Evolutionary conservation across 768 basidiomycete genomes (phyloP), one percentile per base, ranked within the genome.

Genomic region (Gyrodon lividus): DNA sequence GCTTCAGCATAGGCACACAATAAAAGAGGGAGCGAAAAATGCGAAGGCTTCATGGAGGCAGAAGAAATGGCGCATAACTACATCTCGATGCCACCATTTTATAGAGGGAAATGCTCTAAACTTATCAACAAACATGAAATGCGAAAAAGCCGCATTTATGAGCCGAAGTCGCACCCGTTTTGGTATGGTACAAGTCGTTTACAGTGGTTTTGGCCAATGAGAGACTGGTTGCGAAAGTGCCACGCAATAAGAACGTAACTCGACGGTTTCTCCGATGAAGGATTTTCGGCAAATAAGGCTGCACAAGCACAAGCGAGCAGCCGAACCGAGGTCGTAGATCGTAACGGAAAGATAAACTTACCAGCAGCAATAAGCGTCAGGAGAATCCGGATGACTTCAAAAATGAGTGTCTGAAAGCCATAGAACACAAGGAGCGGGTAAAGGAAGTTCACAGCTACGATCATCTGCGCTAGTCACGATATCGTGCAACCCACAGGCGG

Each of bases 371-470:
- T 42, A 14, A 42, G 16, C 4, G 45, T 14, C 20, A 54, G 31
- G 28, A 63, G 13, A 16, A 41, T 24, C 10, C 22, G 59, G 6
- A 54, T 2, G n/a, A 58, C 26, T 5, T n/a, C 28, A 12, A 47
- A 28, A 31, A 60, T 13, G 34, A 60, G 38, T 33, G 28, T 55
- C 35, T 50, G 55, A n/a, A 62, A 13, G 17, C 51, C 59, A 51
- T 60, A 57, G 10, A 66, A 48, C 23, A 41, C 44, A 6, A 66
- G 60, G 30, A 60, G 20, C 5, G 62, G 58, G 35, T 46, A 62
- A 37, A 66, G 50, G 13, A 59, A 45, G 24, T 55, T 54, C 31
- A 65, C 49, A 34, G 65, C 48, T n/a, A 67, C 50, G 17, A 67
- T 59, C 65, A 66, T 65, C 17, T 31, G 37, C 12, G 13, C 6